Conservation (phyloP, 208 protist genomes). For the Kentomonas sorsogonicus region DNA sequence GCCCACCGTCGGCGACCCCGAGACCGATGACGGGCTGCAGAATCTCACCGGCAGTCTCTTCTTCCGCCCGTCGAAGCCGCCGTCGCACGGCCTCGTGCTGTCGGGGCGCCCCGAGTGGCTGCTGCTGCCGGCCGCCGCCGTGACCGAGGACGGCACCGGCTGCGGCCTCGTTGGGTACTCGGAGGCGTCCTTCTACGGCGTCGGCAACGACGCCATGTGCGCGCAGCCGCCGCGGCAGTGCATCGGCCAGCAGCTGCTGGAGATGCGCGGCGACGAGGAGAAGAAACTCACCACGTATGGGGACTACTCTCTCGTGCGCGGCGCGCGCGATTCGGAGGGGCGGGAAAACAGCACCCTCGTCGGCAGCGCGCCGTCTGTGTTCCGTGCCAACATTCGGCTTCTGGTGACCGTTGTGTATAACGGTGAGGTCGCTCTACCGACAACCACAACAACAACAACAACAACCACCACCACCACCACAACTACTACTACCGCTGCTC, state of each 20-base stretch:
- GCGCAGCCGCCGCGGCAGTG: slow-evolving; percentile 27
- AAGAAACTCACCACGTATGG: too few species aligned
- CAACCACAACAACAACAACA: slow-evolving; percentile 2
- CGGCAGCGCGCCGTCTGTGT: background rate
- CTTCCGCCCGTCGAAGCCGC: slow-evolving; percentile 15
- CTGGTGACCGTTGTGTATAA: too few species aligned
- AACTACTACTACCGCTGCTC: background rate
- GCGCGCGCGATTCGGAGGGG: slow-evolving; percentile 5
- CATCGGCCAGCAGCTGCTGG: slow-evolving; percentile 52
- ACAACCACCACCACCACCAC: background rate
- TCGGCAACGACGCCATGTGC: slow-evolving; percentile 27
- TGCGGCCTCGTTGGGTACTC: slow-evolving; percentile 69
- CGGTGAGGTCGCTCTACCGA: background rate
- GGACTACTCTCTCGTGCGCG: too few species aligned
- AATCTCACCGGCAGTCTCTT: too few species aligned
- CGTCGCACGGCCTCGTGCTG: background rate
- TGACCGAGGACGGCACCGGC: slow-evolving; percentile 37
- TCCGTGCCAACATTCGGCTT: too few species aligned
- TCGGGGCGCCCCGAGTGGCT: slow-evolving; percentile 52
- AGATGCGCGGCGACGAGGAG: slow-evolving; percentile 36
- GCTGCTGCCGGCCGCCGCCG: slow-evolving; percentile 36
- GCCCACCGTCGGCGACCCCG: too few species aligned
- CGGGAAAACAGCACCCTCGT: slow-evolving; percentile 5
- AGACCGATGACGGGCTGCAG: too few species aligned
- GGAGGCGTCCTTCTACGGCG: slow-evolving; percentile 33